Base-by-base conservation (phyloP, 2,329 filamentous ascomycete species). In the Venturia carpophila region DNA sequence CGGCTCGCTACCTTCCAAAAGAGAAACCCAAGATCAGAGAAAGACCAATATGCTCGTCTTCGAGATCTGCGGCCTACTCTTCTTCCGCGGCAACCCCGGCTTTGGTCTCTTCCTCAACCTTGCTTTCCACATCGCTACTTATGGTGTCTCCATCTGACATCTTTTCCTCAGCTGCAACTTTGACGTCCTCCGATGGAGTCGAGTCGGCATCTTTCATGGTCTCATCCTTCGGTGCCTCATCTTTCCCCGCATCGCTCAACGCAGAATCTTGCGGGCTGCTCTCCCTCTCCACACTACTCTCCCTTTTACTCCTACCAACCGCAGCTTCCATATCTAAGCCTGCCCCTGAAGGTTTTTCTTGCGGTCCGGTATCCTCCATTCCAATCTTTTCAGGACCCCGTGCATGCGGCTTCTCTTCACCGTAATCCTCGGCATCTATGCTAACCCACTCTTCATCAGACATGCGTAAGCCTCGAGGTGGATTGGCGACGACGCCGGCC, bases 321-420 rank as follows among this genome's bases (percentile, higher is more conserved):
- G 77, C 77, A 60, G 75, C 75, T 60, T 79, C 75, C 67, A 79
- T 71, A 66, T 78, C 75, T 21, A 79, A 69, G 5, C 69, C 70
- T 1, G 65, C 69, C 1, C 68, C 70, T 1, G 70, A 49, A 17
- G 73, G 49, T 74, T 78, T 19, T 73, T 77, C 64, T 17, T 81
- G 92, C 11, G 90, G 87, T 0, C 94, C 94, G 69, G 91, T 89
- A 73, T 99, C 94, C 70, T 90, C 87, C 66, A 92, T 86, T 5
- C 92, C 93, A 62, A 97, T 89, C 69, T 91, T 83, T 39, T 91
- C 86, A 0, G 94, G 94, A 0, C 93, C 93, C 49, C 91, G 83
- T 0, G 90, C 91, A 75, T 96, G 91, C 5, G 92, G 90, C 2
- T 78, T 71, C 63, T 86, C 81, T 67, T 77, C 76, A 65, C 72